Conservation (phyloP, 2,329 filamentous ascomycete genomes). For the Ophiostoma fasciatum region DNA sequence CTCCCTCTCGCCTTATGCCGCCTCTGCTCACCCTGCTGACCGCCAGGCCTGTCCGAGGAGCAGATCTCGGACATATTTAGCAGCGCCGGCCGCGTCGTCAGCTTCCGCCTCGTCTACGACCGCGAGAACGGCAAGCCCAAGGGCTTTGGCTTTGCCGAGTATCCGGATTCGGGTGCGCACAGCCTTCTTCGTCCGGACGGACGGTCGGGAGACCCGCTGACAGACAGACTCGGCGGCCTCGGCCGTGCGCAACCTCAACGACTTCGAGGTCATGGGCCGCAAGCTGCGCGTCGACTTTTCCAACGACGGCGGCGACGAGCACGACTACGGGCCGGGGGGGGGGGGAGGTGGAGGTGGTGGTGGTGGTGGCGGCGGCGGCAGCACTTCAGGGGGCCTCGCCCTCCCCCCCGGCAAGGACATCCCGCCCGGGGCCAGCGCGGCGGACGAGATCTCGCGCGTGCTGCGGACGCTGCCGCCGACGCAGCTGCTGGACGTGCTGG, state of each 20-base stretch:
- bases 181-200: too few species aligned
- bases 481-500: slow-evolving; percentile 83
- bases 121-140: slow-evolving; percentile 89
- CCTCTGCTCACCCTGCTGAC: background rate
- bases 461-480: slow-evolving; percentile 73
- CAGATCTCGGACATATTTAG: slow-evolving; percentile 91
- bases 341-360: slow-evolving; percentile 1
- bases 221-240: slow-evolving; percentile 74
- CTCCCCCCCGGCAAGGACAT: slow-evolving; percentile 76
- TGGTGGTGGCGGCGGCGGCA: background rate
- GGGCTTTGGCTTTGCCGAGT: slow-evolving; percentile 94
- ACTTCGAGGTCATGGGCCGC: slow-evolving; percentile 86
- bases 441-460: slow-evolving; percentile 84
- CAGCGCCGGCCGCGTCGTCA: slow-evolving; percentile 76
- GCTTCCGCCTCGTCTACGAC: slow-evolving; percentile 89
- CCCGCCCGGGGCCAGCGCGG: slow-evolving; percentile 65
- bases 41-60: slow-evolving; percentile 77
- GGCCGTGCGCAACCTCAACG: slow-evolving; percentile 88
- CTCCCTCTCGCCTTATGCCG: background rate
- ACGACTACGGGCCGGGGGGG: slow-evolving; percentile 16
- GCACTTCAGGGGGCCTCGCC: slow-evolving; percentile 41
- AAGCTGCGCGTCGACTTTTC: slow-evolving; percentile 93
- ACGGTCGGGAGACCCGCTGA: too few species aligned
- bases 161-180: slow-evolving; percentile 73
- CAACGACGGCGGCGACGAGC: slow-evolving; percentile 68